phyloP scores from a whole-genome alignment of 495 filamentous ascomycete species.

The Zalerion maritima region DNA sequence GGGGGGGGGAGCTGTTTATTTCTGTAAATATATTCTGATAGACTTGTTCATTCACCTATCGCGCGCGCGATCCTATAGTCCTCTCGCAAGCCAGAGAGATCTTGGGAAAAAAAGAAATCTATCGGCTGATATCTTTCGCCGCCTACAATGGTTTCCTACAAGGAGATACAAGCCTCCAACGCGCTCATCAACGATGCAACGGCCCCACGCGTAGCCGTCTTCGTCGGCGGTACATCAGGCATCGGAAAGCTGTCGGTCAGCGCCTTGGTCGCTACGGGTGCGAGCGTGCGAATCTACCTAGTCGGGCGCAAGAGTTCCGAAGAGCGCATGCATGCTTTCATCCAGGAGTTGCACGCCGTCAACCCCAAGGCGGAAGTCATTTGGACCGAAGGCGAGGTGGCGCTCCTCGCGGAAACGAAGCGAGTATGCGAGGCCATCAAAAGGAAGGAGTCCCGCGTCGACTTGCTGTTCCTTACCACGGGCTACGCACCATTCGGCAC shows the following conservation, averaged over 20 bases:
- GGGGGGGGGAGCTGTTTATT: no score
- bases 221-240: slow-evolving; percentile 24
- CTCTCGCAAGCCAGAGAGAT: no score
- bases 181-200: slow-evolving; percentile 20
- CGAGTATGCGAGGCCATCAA: slow-evolving; percentile 19
- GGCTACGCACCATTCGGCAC: slow-evolving; percentile 21
- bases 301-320: slow-evolving; percentile 20
- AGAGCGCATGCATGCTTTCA: slow-evolving; percentile 12
- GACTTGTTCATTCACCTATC: no score
- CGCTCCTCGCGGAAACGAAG: slow-evolving; percentile 20
- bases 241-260: slow-evolving; percentile 20
- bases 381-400: slow-evolving; percentile 21
- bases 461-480: slow-evolving; percentile 22
- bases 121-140: slow-evolving; percentile 6
- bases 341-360: slow-evolving; percentile 14
- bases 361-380: slow-evolving; percentile 23
- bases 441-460: slow-evolving; percentile 14
- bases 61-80: no score
- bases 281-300: slow-evolving; percentile 16
- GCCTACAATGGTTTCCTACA: slow-evolving; percentile 22
- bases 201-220: slow-evolving; percentile 20
- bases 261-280: slow-evolving; percentile 13
- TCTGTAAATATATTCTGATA: no score
- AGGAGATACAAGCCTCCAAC: slow-evolving; percentile 21
- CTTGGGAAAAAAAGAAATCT: no score